These are phyloP conservation scores for Starmerella ratchasimensis DNA, from an alignment of 805 yeast genomes.

Conservation along the genomic window DNA sequence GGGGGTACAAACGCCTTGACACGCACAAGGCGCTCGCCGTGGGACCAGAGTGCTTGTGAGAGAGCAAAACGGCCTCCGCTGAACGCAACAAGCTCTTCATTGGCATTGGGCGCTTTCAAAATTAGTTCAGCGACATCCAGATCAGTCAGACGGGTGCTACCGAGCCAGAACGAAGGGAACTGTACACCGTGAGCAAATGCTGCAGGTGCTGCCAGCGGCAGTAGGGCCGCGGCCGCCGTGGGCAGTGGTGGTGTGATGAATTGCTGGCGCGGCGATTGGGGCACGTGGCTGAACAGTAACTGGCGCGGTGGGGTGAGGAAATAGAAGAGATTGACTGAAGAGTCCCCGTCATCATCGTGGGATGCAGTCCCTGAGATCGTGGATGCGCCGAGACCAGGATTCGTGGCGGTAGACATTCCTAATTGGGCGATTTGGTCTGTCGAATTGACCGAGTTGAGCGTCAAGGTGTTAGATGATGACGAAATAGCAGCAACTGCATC, in stretches of 20 bases:
- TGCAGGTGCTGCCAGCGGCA: conserved; percentile 80
- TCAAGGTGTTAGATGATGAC: conserved; percentile 30
- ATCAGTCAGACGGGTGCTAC: conserved; percentile 58
- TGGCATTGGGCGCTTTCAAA: conserved; percentile 46
- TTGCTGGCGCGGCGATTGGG: conserved; percentile 64
- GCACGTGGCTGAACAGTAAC: conserved; percentile 74
- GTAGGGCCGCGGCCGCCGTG: conserved; percentile 56
- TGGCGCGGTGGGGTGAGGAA: conserved; percentile 66
- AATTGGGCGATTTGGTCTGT: no score
- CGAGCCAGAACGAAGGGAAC: conserved; percentile 59
- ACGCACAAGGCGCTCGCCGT: conserved; percentile 49
- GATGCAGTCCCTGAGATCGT: conserved; percentile 21
- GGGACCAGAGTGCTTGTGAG: conserved; percentile 51
- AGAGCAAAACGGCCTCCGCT: conserved; percentile 40
- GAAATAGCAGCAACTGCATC: conserved; percentile 61
- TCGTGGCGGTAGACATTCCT: conserved; percentile 34
- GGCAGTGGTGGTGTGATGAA: conserved; percentile 73
- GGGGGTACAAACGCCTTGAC: conserved; percentile 73
- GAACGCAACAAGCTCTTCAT: conserved; percentile 50
- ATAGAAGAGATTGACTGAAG: conserved; percentile 41
- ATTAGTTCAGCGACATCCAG: conserved; percentile 71
- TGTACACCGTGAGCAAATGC: conserved; percentile 48
- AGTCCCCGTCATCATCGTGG: conserved; percentile 21
- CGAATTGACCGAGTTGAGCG: conserved; percentile 33
- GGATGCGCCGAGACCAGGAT: no score